These are phyloP conservation scores for Trypanosoma boissoni DNA, from an alignment of 208 protist genomes.

Conservation along the genomic window DNA sequence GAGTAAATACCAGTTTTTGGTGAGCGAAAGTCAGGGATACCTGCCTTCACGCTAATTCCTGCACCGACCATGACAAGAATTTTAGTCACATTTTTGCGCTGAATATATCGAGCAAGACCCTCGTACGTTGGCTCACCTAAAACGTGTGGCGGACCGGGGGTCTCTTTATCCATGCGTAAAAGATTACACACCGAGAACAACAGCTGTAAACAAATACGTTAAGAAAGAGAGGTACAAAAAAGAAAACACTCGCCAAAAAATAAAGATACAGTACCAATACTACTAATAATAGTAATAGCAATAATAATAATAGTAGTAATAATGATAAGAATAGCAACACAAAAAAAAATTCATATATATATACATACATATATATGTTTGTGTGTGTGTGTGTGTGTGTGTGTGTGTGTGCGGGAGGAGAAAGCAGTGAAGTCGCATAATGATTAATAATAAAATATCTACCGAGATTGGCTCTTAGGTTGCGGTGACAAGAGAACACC, in stretches of 20 bases:
- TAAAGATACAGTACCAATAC: slow-evolving; percentile 1
- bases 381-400: background rate
- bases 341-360: slow-evolving; percentile 15
- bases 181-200: background rate
- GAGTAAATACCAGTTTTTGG: slow-evolving; percentile 90
- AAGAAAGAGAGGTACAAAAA: no score
- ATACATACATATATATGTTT: slow-evolving; percentile 10
- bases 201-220: background rate
- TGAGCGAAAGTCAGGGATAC: slow-evolving; percentile 96
- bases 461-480: background rate
- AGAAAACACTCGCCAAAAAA: slow-evolving; percentile 10
- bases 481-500: background rate
- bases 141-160: slow-evolving; percentile 28
- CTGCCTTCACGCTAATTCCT: slow-evolving; percentile 89
- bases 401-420: no score
- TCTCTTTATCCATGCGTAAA: background rate
- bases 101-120: slow-evolving; percentile 70
- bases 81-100: slow-evolving; percentile 55
- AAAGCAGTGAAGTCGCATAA: no score
- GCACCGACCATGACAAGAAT: slow-evolving; percentile 91
- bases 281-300: slow-evolving; percentile 10
- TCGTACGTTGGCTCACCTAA: slow-evolving; percentile 46
- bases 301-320: slow-evolving; percentile 9
- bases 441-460: no score
- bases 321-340: background rate